These are phyloP conservation scores for Carex scoparia DNA, from an alignment of 176 grass and related monocot species.

Conservation along the genomic window DNA sequence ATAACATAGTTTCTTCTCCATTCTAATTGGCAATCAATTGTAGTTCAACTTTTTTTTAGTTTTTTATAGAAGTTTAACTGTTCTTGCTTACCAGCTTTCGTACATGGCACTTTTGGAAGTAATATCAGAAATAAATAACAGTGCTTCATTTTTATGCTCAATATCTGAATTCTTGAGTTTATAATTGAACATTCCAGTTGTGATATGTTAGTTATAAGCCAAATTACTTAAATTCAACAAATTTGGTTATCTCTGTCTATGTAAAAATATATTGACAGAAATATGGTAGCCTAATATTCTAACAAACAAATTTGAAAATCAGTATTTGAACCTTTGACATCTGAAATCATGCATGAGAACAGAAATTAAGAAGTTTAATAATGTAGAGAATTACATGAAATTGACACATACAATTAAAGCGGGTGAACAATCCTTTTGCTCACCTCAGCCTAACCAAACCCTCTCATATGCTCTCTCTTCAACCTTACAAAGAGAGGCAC, in stretches of 20 bases:
- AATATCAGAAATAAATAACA: background rate
- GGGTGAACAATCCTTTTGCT: conserved; percentile 29
- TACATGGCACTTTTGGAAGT: background rate
- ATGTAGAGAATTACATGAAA: conserved; percentile 1
- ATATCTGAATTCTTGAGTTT: background rate
- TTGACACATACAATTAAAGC: background rate
- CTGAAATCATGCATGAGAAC: background rate
- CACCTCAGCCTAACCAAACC: conserved; percentile 21
- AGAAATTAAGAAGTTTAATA: background rate
- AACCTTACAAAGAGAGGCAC: conserved; percentile 20
- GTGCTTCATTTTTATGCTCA: background rate
- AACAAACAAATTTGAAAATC: too few relatives aligned
- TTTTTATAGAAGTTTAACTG: background rate
- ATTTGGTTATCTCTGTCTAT: background rate
- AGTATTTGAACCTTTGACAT: background rate
- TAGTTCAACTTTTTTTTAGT: background rate
- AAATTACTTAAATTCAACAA: background rate
- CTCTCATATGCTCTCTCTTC: conserved; percentile 9
- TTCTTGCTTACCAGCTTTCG: background rate
- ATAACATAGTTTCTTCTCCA: background rate
- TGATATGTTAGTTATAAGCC: background rate
- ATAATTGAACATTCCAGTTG: background rate
- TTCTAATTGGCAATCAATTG: background rate
- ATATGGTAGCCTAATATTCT: background rate
- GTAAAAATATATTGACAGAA: background rate